Evolutionary conservation across 768 basidiomycete species (phyloP), one percentile per base, ranked within the genome.

Genomic region (Cubamyces lactineus): DNA sequence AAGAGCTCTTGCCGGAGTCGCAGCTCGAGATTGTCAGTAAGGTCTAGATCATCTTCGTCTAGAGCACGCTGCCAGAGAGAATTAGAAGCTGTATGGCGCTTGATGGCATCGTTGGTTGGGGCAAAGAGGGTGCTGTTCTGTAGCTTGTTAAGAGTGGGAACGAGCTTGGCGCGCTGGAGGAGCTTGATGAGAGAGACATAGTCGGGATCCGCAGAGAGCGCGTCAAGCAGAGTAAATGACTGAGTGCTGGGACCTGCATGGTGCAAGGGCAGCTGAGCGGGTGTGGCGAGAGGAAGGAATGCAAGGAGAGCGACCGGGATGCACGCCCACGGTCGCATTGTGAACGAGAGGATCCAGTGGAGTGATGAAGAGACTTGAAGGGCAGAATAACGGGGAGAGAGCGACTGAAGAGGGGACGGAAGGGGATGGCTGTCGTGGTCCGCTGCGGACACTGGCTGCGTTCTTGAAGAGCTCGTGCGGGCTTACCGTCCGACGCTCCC

Each of bases 101-200:
- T 75, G 66, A 96, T 85, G 38, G 97, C 97, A 61, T 93, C 87
- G 76, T 99, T 96, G 19, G 93, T 97, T 1, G 97, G 97, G 1
- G 97, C 97, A 70, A 98, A 98, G 49, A 99, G 73, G 26, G 97
- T 97, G 71, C 83, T 83, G 42, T 80, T 85, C 61, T 91, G 87
- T 66, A 99, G 86, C 66, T 80, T 86, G 74, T 96, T 97, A 65
- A 99, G 82, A 6, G 92, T 93, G 1, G 97, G 97, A 56, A 99
- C 87, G 64, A 98, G 87, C 62, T 87, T 87, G 3, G 96, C 84
- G 15, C 85, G 84, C 73, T 96, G 94, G 12, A 98, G 81, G 15
- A 98, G 84, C 21, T 71, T 71, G 17, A 98, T 76, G 17, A 97
- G 79, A 28, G 86, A 87, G 1, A 86, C 78, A 70, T 93, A 96